Conservation (phyloP, 306 rosid genomes). For the Vicia sativa region DNA sequence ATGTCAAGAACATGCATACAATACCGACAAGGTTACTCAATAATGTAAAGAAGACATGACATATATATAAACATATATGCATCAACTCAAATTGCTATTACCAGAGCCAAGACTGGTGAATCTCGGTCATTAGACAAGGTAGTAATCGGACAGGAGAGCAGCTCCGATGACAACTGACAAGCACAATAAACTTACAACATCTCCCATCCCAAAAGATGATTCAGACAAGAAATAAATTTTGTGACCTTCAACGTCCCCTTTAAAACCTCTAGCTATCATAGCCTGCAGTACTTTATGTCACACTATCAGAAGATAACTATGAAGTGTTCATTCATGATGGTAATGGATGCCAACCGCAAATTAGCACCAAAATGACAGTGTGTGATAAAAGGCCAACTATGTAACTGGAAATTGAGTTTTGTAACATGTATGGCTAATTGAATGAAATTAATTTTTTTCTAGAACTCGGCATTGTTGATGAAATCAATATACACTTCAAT, state of each 20-base stretch:
- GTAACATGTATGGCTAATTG: slow-evolving; percentile 3
- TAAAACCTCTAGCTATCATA: slow-evolving; percentile 93
- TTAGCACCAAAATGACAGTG: neutral
- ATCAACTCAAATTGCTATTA: slow-evolving; percentile 14
- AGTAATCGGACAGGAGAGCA: slow-evolving; percentile 66
- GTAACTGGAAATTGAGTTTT: slow-evolving; percentile 10
- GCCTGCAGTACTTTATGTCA: slow-evolving; percentile 59
- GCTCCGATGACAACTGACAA: slow-evolving; percentile 64
- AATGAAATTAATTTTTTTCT: neutral
- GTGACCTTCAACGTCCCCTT: slow-evolving; percentile 72
- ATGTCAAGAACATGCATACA: neutral
- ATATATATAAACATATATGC: slow-evolving; percentile 3
- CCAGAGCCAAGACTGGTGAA: slow-evolving; percentile 29
- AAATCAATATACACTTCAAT: slow-evolving; percentile 7
- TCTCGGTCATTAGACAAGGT: slow-evolving; percentile 48
- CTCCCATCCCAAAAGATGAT: slow-evolving; percentile 65
- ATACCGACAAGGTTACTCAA: neutral
- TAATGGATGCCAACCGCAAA: slow-evolving; percentile 19
- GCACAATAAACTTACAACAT: slow-evolving; percentile 62
- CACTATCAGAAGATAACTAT: slow-evolving; percentile 28
- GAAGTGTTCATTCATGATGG: neutral
- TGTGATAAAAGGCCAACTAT: neutral
- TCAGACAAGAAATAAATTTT: slow-evolving; percentile 78
- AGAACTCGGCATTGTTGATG: neutral
- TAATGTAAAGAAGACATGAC: neutral